Evolutionary conservation across 345 rosid genomes (phyloP), one percentile per base, ranked within the genome.

Genomic region (Eucalyptus polyanthemos): DNA sequence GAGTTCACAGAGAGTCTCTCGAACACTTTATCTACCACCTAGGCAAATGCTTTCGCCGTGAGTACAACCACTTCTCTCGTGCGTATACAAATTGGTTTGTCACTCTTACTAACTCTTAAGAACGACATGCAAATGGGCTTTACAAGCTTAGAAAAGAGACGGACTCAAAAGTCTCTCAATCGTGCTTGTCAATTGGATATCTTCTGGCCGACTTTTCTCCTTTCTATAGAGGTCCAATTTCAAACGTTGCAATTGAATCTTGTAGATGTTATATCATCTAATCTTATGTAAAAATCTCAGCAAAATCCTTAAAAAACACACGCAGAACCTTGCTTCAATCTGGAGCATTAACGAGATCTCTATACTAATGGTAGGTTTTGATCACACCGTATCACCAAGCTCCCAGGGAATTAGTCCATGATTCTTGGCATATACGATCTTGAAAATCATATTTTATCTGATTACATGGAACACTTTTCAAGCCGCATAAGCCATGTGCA

Each of bases 381-480:
- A 72, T 37, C 45, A 5, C 45, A 72, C 83, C 81, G 14, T 0
- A 72, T 37, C 83, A 72, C 45, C 83, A 21, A 65, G 0, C 0
- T 65, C 69, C 69, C 76, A 34, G 37, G 76, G 37, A 65, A n/a
- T 65, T n/a, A 15, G 76, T 65, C 21, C 76, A 65, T 15, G 76
- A 65, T n/a, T 14, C 9, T 14, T 65, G 76, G 76, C 76, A 65
- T 15, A 65, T 0, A 8, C 3, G 31, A 14, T 65, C 76, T 65
- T 65, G 76, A 65, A 29, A 15, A 65, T 15, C 76, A 65, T n/a
- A 15, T n/a, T n/a, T n/a, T n/a, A 65, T n/a, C n/a, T 65, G 37
- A 65, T n/a, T 31, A 15, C 76, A n/a, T n/a, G 37, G 37, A 65
- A 65, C 76, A n/a, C 76, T n/a, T 65, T n/a, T 0, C 40, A 65